A percentile compares a stretch with the other conserved stretches of the same genome.
Conservation (phyloP, 1,284 basidiomycete species). For the Naganishia liquefaciens region DNA sequence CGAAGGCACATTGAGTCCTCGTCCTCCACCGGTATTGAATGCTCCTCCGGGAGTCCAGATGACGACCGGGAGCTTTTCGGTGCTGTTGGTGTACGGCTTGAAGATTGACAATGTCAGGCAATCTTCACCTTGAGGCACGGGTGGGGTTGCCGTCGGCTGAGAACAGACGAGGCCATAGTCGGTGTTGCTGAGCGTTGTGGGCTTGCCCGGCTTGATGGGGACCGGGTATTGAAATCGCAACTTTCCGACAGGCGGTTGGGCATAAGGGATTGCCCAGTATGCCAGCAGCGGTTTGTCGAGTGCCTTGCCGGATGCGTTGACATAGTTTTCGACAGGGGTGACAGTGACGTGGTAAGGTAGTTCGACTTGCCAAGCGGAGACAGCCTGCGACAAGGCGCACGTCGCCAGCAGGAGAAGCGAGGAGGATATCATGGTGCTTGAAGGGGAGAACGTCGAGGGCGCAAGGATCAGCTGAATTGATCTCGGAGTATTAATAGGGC, state of each 20-base stretch:
- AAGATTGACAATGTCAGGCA: constrained; percentile 30
- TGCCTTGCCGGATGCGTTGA: constrained; percentile 17
- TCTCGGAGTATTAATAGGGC: no score
- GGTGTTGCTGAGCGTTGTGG: constrained; percentile 1
- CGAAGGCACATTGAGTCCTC: constrained; percentile 29
- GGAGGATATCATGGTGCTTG: not conserved
- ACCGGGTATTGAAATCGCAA: constrained; percentile 15
- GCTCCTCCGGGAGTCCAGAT: constrained; percentile 28
- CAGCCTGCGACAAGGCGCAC: constrained; percentile 9
- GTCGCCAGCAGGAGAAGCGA: constrained; percentile 18
- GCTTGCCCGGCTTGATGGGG: not conserved
- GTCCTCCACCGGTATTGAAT: constrained; percentile 28
- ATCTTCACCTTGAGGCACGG: constrained; percentile 21
- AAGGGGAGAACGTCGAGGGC: not conserved
- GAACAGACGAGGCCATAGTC: constrained; percentile 18
- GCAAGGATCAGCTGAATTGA: no score
- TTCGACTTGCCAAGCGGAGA: constrained; percentile 4
- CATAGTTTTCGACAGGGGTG: constrained; percentile 8
- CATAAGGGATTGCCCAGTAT: constrained; percentile 25
- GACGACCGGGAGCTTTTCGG: constrained; percentile 13
- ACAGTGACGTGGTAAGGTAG: constrained; percentile 24
- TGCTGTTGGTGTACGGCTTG: constrained; percentile 8
- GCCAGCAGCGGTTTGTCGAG: constrained; percentile 28
- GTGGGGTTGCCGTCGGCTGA: constrained; percentile 9
- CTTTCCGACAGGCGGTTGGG: constrained; percentile 15